phyloP scores from a whole-genome alignment of 2,329 filamentous ascomycete genomes.

The Cryphonectria parasitica region DNA sequence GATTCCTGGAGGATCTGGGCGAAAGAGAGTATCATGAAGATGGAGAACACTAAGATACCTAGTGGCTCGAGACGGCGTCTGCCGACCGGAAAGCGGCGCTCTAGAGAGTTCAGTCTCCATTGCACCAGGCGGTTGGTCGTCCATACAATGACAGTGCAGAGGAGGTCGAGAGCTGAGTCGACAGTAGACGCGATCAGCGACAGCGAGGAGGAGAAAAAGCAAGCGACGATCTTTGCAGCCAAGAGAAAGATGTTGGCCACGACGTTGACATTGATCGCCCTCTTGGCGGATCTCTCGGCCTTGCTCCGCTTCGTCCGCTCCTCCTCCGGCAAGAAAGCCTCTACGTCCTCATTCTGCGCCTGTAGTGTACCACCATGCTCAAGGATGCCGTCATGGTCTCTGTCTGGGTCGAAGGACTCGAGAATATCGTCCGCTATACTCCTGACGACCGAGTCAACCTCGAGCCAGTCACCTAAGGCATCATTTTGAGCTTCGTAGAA shows the following conservation, averaged over 20 bases:
- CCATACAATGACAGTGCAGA: conserved; percentile 65
- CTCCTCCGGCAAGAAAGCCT: conserved; percentile 58
- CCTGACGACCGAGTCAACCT: conserved; percentile 60
- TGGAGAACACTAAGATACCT: conserved; percentile 65
- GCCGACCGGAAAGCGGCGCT: conserved; percentile 61
- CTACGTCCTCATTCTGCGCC: conserved; percentile 52
- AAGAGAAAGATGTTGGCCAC: conserved; percentile 32
- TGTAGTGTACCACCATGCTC: conserved; percentile 57
- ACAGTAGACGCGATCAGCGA: conserved; percentile 65
- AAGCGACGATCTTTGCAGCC: conserved; percentile 29
- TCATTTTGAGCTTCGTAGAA: conserved; percentile 61
- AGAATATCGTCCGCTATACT: conserved; percentile 59
- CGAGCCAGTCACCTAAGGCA: conserved; percentile 52
- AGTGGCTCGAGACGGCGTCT: conserved; percentile 61
- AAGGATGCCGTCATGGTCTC: conserved; percentile 58
- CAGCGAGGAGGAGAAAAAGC: conserved; percentile 47
- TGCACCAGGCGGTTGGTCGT: conserved; percentile 61
- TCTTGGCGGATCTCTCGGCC: conserved; percentile 52
- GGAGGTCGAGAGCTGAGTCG: conserved; percentile 63
- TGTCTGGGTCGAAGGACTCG: conserved; percentile 63
- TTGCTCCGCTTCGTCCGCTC: conserved; percentile 53
- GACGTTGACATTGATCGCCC: conserved; percentile 44
- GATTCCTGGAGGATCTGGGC: conserved; percentile 64
- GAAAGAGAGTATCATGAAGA: conserved; percentile 67
- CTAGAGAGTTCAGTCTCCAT: conserved; percentile 56